Percentiles rank a stretch among this genome's conserved stretches.
phyloP scores from a whole-genome alignment of 202 grass and related monocot species.

The Bolboschoenoplectus hybrid region DNA sequence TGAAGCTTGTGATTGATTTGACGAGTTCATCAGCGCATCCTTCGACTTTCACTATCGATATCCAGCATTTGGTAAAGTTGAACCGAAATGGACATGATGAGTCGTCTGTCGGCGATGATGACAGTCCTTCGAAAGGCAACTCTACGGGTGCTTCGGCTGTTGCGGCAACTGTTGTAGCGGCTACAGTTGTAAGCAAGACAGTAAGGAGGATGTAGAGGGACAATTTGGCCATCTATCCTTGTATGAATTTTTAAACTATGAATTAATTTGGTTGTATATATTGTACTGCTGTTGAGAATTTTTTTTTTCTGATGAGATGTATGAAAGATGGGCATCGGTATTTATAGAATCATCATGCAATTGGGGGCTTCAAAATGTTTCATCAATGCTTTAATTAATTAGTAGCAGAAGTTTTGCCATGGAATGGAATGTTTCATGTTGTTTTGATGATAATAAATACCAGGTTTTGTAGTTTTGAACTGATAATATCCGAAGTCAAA shows the following conservation, averaged over 20 bases:
- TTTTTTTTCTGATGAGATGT: not conserved
- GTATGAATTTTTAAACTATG: not conserved
- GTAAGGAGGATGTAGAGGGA: not conserved
- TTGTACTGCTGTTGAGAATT: not conserved
- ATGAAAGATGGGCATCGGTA: not conserved
- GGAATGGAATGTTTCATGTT: not conserved
- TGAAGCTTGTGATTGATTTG: not conserved
- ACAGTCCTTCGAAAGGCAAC: not conserved
- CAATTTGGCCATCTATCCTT: not conserved
- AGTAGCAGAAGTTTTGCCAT: not conserved
- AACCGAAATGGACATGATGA: not conserved
- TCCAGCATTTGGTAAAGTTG: not conserved
- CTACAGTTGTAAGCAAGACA: not conserved
- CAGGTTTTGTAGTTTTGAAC: not conserved
- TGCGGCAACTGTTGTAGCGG: not conserved
- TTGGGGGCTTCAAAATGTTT: not conserved
- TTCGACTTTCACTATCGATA: not conserved
- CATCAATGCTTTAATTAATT: constrained; percentile 1
- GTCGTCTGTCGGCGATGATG: not conserved
- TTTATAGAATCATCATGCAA: not conserved
- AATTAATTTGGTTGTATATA: not conserved
- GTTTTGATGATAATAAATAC: not conserved
- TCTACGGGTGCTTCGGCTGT: not conserved
- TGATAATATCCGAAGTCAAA: not conserved
- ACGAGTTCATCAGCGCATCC: not conserved